A percentile compares a stretch with the other conserved stretches of the same genome.
Conservation (phyloP, 371 early-diverging fungal species). For the Saksenaea oblongispora region DNA sequence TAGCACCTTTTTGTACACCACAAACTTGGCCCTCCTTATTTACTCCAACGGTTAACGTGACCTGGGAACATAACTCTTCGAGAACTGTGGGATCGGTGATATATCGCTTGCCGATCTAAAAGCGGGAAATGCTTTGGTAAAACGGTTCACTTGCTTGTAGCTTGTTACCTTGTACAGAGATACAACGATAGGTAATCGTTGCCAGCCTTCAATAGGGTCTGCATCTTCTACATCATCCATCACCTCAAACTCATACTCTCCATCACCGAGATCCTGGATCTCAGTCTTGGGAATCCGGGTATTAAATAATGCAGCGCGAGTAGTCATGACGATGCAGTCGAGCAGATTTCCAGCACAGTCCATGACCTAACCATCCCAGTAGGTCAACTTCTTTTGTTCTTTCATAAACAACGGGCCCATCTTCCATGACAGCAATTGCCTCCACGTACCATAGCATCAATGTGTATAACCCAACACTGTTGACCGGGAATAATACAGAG, state of each 20-base stretch:
- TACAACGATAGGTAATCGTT: constrained; percentile 78
- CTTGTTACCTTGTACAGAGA: constrained; percentile 76
- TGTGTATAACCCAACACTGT: constrained; percentile 88
- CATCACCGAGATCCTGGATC: constrained; percentile 70
- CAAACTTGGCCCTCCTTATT: constrained; percentile 80
- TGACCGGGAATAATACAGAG: constrained; percentile 90
- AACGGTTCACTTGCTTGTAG: background rate
- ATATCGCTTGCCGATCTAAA: constrained; percentile 78
- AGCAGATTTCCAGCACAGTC: constrained; percentile 87
- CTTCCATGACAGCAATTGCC: background rate
- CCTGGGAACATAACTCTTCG: constrained; percentile 86
- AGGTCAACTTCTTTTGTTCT: background rate
- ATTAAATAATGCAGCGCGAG: constrained; percentile 83
- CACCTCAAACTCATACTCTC: constrained; percentile 86
- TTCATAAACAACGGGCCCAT: background rate
- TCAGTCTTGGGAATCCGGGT: constrained; percentile 84
- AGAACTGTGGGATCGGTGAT: constrained; percentile 84
- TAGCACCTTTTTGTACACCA: constrained; percentile 79
- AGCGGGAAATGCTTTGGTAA: background rate
- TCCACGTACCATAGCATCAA: constrained; percentile 80
- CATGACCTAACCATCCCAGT: constrained; percentile 56
- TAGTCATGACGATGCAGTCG: constrained; percentile 83
- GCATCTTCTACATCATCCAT: constrained; percentile 86
- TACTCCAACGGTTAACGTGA: constrained; percentile 79
- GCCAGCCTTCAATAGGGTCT: constrained; percentile 72